A percentile compares a stretch with the other conserved stretches of the same genome.
Conservation (phyloP, 768 basidiomycete genomes). For the Roridomyces roridus region DNA sequence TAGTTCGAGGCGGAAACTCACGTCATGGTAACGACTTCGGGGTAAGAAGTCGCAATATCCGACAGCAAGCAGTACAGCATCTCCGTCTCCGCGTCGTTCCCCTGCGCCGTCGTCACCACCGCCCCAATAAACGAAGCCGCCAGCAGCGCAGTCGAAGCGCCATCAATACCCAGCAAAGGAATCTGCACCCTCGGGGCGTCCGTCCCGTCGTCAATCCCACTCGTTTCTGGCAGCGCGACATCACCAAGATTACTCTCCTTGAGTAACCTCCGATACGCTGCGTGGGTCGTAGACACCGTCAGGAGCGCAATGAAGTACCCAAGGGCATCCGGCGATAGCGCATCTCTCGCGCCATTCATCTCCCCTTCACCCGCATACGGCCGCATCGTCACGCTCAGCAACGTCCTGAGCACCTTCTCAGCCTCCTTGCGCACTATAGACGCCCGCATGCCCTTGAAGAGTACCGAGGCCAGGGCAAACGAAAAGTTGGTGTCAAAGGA, state of each 20-base stretch:
- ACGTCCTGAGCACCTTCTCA: conserved; percentile 62
- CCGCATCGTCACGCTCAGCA: conserved; percentile 66
- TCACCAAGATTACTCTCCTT: conserved; percentile 65
- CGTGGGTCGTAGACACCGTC: conserved; percentile 65
- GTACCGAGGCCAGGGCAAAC: conserved; percentile 80
- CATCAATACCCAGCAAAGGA: conserved; percentile 64
- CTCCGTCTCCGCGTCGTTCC: conserved; percentile 82
- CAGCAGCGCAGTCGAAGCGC: conserved; percentile 71
- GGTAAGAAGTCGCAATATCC: conserved; percentile 69
- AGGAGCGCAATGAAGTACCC: conserved; percentile 84
- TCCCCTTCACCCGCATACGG: conserved; percentile 38
- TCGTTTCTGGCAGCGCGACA: conserved; percentile 41
- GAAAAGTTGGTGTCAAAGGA: conserved; percentile 83
- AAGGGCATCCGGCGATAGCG: conserved; percentile 64
- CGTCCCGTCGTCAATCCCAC: conserved; percentile 46
- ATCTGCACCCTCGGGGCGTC: conserved; percentile 61
- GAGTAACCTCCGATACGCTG: conserved; percentile 64
- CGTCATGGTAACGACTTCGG: conserved; percentile 76
- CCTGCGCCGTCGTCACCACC: conserved; percentile 76
- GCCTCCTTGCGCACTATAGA: conserved; percentile 66
- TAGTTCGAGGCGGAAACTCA: conserved; percentile 46
- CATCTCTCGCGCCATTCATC: conserved; percentile 45
- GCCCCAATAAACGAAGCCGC: conserved; percentile 77
- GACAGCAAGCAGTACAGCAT: conserved; percentile 80
- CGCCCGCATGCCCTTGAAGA: conserved; percentile 87